These are phyloP conservation scores for Hydnomerulius pinastri DNA, from an alignment of 768 basidiomycete species.

Conservation along the genomic window DNA sequence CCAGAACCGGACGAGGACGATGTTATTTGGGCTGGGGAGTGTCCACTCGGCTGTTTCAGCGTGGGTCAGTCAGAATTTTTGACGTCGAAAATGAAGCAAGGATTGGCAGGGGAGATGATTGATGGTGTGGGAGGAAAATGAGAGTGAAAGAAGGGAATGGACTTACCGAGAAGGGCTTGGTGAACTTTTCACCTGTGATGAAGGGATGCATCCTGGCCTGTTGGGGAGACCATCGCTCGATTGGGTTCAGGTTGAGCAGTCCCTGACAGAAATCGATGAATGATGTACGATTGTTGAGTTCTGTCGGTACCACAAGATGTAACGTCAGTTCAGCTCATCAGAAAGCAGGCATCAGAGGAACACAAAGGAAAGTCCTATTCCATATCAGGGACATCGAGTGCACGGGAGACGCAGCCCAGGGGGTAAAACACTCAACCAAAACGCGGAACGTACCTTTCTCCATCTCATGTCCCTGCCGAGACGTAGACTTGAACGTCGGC, in stretches of 20 bases:
- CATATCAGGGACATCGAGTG: slow-evolving; percentile 4
- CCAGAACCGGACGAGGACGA: slow-evolving; percentile 35
- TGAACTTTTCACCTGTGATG: slow-evolving; percentile 96
- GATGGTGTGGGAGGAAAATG: background rate
- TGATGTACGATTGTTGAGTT: slow-evolving; percentile 89
- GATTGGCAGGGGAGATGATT: background rate
- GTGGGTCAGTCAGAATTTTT: slow-evolving; percentile 6
- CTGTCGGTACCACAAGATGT: too few species aligned
- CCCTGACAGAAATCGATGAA: slow-evolving; percentile 99
- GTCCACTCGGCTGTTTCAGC: slow-evolving; percentile 53
- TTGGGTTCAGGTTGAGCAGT: slow-evolving; percentile 89
- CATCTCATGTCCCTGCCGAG: slow-evolving; percentile 73
- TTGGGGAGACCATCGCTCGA: slow-evolving; percentile 96
- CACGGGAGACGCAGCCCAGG: background rate
- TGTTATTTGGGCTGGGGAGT: slow-evolving; percentile 28
- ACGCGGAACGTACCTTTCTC: slow-evolving; percentile 72
- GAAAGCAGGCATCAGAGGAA: background rate
- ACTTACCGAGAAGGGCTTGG: slow-evolving; percentile 80
- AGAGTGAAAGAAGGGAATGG: background rate
- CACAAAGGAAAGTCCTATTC: too few species aligned
- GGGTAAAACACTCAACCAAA: background rate
- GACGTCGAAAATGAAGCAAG: background rate
- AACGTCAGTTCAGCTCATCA: too few species aligned
- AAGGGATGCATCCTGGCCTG: slow-evolving; percentile 96
- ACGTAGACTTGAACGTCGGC: slow-evolving; percentile 76